Percentiles rank a stretch among this genome's conserved stretches.
Conservation (phyloP, 2,329 filamentous ascomycete genomes). For the Graphilbum sp. region DNA sequence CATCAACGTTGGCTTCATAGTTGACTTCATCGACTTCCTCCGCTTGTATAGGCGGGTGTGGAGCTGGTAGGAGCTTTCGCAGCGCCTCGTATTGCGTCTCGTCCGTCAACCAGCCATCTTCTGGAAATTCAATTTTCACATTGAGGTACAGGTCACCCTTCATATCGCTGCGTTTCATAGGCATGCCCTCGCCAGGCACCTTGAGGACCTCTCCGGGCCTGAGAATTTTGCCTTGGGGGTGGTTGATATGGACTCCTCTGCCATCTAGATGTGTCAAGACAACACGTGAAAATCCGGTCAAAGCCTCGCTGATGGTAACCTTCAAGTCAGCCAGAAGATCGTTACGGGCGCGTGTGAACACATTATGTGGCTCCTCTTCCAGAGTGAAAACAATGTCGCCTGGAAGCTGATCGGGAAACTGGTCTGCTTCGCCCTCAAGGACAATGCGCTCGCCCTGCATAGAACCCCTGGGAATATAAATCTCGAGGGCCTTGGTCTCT, state of each 20-base stretch:
- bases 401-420: slow-evolving; percentile 72
- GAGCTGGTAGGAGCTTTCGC: slow-evolving; percentile 57
- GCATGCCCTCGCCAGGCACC: slow-evolving; percentile 85
- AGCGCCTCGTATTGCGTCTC: slow-evolving; percentile 56
- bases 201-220: slow-evolving; percentile 75
- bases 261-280: slow-evolving; percentile 89
- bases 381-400: slow-evolving; percentile 89
- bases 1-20: slow-evolving; percentile 66
- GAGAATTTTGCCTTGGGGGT: slow-evolving; percentile 68
- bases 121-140: slow-evolving; percentile 76
- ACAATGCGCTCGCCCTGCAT: slow-evolving; percentile 80
- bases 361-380: slow-evolving; percentile 62
- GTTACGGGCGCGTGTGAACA: slow-evolving; percentile 67
- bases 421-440: slow-evolving; percentile 85
- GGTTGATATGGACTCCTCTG: slow-evolving; percentile 66
- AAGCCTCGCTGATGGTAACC: slow-evolving; percentile 66
- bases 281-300: slow-evolving; percentile 79
- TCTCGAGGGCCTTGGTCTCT: slow-evolving; percentile 86
- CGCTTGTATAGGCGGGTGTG: slow-evolving; percentile 42
- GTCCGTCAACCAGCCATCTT: slow-evolving; percentile 65
- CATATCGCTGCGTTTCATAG: slow-evolving; percentile 65
- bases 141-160: slow-evolving; percentile 79
- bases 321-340: slow-evolving; percentile 73
- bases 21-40: slow-evolving; percentile 84
- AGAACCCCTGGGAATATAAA: slow-evolving; percentile 84